Evolutionary conservation across 2,329 filamentous ascomycete genomes (phyloP).

Genomic region (Nemania sp.): DNA sequence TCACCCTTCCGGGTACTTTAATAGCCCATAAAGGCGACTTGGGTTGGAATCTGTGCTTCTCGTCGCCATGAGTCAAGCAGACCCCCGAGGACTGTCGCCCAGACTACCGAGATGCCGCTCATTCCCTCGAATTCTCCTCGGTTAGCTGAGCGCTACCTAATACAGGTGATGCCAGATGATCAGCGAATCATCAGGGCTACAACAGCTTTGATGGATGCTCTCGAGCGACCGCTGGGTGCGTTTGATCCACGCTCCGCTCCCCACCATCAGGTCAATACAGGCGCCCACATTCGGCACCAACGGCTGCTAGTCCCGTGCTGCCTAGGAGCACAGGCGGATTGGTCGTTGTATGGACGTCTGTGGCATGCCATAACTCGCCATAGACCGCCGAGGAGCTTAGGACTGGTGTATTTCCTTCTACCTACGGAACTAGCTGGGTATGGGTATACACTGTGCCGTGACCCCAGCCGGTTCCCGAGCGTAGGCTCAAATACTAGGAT

Average conservation of each 20-base stretch:
- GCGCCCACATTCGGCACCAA: neutral
- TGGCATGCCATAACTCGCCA: neutral
- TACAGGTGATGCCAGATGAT: neutral
- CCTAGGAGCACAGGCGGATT: neutral
- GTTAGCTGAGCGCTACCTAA: neutral
- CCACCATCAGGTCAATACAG: neutral
- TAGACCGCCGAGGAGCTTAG: neutral
- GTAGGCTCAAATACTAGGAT: neutral
- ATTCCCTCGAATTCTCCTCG: neutral
- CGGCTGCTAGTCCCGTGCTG: neutral
- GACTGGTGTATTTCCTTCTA: neutral
- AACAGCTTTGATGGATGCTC: neutral
- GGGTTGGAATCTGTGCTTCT: conserved; percentile 7
- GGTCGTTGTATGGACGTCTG: neutral
- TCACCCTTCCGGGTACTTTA: conserved; percentile 17
- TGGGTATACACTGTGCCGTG: neutral
- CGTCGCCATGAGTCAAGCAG: conserved; percentile 11
- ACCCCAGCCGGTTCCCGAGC: neutral
- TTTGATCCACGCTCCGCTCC: neutral
- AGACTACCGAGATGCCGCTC: neutral
- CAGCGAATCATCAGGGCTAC: conserved; percentile 1
- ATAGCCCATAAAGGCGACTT: conserved; percentile 6
- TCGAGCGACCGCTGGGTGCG: neutral
- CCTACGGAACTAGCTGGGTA: neutral
- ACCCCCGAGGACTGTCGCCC: neutral